phyloP scores from a whole-genome alignment of 2,329 filamentous ascomycete species.

The Fusarium xyrophilum region DNA sequence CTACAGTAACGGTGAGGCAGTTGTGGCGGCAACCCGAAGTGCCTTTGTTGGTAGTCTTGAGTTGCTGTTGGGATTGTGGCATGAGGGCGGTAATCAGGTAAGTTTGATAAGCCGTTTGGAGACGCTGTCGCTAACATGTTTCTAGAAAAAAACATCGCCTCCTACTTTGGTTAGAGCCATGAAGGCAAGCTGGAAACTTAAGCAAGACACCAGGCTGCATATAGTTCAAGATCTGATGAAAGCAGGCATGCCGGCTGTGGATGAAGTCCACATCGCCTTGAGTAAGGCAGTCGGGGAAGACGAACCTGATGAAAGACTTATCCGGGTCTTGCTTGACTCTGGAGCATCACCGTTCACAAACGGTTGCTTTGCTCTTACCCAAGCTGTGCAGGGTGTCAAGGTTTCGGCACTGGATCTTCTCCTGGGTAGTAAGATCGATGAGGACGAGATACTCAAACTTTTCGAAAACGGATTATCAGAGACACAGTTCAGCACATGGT shows the following conservation, averaged over 20 bases:
- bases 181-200: slow-evolving; percentile 61
- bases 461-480: slow-evolving; percentile 56
- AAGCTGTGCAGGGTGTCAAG: slow-evolving; percentile 53
- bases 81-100: slow-evolving; percentile 52
- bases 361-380: slow-evolving; percentile 59
- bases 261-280: slow-evolving; percentile 59
- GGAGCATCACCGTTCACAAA: slow-evolving; percentile 61
- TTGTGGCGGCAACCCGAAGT: slow-evolving; percentile 61
- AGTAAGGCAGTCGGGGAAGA: slow-evolving; percentile 62
- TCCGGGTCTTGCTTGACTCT: slow-evolving; percentile 56
- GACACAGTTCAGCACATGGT: slow-evolving; percentile 53
- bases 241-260: slow-evolving; percentile 56
- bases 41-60: slow-evolving; percentile 59
- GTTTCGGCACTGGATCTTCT: slow-evolving; percentile 52
- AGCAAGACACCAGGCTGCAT: slow-evolving; percentile 55
- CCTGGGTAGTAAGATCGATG: slow-evolving; percentile 50
- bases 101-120: slow-evolving; percentile 24
- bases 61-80: slow-evolving; percentile 58
- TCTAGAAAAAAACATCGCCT: slow-evolving; percentile 55
- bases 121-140: slow-evolving; percentile 21
- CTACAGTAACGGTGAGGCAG: slow-evolving; percentile 61
- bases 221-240: slow-evolving; percentile 59
- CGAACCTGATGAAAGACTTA: slow-evolving; percentile 55
- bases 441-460: slow-evolving; percentile 53
- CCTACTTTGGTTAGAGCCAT: slow-evolving; percentile 58